Conservation (phyloP, 441 rosid genomes). For the Adansonia grandidieri region DNA sequence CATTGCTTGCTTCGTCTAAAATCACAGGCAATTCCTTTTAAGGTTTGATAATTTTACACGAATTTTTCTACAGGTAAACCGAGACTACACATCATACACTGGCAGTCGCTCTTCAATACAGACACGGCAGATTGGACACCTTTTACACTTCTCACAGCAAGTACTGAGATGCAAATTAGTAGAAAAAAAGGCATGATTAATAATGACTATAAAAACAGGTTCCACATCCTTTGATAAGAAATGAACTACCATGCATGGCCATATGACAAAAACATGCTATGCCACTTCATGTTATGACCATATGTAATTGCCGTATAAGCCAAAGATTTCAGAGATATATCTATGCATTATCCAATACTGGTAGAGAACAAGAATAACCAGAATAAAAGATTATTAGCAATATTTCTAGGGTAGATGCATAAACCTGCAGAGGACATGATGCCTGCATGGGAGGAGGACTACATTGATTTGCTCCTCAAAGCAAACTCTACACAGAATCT, state of each 20-base stretch:
- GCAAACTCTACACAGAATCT: constrained; percentile 69
- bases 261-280: neutral
- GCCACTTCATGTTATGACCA: neutral
- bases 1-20: constrained; percentile 41
- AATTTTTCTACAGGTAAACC: neutral
- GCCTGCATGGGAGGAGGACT: constrained; percentile 69
- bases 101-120: constrained; percentile 57
- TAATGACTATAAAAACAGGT: neutral
- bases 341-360: neutral
- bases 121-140: constrained; percentile 66
- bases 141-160: constrained; percentile 66
- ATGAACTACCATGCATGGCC: neutral
- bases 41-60: neutral
- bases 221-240: neutral
- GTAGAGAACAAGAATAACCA: neutral
- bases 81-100: constrained; percentile 54
- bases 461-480: constrained; percentile 62
- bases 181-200: neutral
- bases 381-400: neutral
- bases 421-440: constrained; percentile 70
- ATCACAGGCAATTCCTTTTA: constrained; percentile 38
- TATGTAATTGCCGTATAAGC: neutral
- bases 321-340: neutral
- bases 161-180: constrained; percentile 41
- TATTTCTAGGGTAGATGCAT: constrained; percentile 7